A percentile compares a stretch with the other conserved stretches of the same genome.
These are phyloP conservation scores for Pulveroboletus sp. DNA, from an alignment of 768 basidiomycete species.

Conservation along the genomic window DNA sequence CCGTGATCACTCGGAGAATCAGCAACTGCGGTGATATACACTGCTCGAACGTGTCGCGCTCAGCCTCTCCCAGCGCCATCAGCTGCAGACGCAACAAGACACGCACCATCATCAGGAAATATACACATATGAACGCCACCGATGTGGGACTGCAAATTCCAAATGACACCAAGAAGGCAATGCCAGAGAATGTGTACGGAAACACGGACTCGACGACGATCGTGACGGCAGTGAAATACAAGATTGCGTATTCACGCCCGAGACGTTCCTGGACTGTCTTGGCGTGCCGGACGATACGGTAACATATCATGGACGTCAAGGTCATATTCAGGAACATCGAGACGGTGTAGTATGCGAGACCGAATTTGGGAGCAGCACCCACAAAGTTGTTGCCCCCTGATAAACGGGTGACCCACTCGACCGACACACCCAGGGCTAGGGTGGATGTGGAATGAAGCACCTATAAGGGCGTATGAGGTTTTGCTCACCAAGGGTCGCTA, in stretches of 20 bases:
- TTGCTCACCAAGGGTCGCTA: slow-evolving; percentile 20
- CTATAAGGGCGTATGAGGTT: not conserved
- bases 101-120: slow-evolving; percentile 22
- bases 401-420: slow-evolving; percentile 7
- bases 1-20: slow-evolving; percentile 21
- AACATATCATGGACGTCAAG: slow-evolving; percentile 23
- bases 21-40: slow-evolving; percentile 27
- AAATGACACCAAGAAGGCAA: slow-evolving; percentile 21
- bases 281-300: slow-evolving; percentile 11
- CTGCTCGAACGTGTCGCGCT: slow-evolving; percentile 1
- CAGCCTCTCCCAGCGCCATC: not conserved
- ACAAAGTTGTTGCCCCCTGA: slow-evolving; percentile 17
- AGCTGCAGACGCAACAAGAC: not conserved
- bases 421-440: slow-evolving; percentile 16
- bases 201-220: slow-evolving; percentile 22
- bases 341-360: slow-evolving; percentile 14
- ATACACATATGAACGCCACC: slow-evolving; percentile 6
- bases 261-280: slow-evolving; percentile 2
- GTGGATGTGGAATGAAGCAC: not conserved
- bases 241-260: slow-evolving; percentile 13
- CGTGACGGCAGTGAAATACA: slow-evolving; percentile 12
- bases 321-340: slow-evolving; percentile 15
- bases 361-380: slow-evolving; percentile 6
- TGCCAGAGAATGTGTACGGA: slow-evolving; percentile 22
- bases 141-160: slow-evolving; percentile 12